phyloP scores from a whole-genome alignment of 2,329 filamentous ascomycete genomes.

The Ceratocystis ficicola region DNA sequence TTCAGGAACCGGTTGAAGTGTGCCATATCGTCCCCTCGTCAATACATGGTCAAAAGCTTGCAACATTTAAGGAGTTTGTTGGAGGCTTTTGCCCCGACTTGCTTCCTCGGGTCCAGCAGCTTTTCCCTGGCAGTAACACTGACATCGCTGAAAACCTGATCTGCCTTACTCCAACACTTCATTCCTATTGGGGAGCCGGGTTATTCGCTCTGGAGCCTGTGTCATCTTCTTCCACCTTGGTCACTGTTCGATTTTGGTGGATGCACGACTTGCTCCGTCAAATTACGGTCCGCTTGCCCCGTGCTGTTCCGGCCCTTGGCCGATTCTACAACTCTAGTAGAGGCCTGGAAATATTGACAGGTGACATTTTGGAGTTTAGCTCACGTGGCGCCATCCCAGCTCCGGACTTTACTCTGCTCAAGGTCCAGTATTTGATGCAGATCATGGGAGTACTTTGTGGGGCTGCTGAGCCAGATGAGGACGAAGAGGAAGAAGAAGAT shows the following conservation, averaged over 20 bases:
- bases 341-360: too few species aligned
- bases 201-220: neutral
- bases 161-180: too few species aligned
- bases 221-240: neutral
- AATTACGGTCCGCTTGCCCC: neutral
- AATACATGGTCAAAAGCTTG: neutral
- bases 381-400: neutral
- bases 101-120: neutral
- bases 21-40: neutral
- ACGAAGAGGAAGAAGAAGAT: neutral
- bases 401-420: neutral
- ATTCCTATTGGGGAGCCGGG: neutral
- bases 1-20: neutral
- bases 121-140: too few species aligned
- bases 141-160: too few species aligned
- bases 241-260: neutral
- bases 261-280: neutral
- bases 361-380: too few species aligned
- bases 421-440: neutral
- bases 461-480: neutral
- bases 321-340: too few species aligned
- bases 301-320: rapidly evolving
- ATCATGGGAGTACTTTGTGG: neutral
- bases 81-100: neutral
- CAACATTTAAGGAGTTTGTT: neutral